These are phyloP conservation scores for Mycena filopes DNA, from an alignment of 768 basidiomycete species.

Conservation along the genomic window DNA sequence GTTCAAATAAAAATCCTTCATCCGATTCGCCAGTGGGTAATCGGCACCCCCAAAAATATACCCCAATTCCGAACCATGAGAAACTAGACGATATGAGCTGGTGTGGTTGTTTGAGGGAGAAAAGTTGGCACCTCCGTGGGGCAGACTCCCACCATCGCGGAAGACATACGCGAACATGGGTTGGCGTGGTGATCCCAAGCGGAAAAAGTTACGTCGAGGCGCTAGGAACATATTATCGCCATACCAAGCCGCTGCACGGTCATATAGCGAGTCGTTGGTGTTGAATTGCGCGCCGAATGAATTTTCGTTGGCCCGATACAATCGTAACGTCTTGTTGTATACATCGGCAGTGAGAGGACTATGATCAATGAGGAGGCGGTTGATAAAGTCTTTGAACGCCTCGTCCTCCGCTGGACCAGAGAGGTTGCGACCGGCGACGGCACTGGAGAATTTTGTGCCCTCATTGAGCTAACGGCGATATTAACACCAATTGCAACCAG, in stretches of 20 bases:
- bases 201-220: constrained; percentile 60
- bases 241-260: constrained; percentile 67
- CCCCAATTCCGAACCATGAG: constrained; percentile 60
- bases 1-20: constrained; percentile 65
- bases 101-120: neutral
- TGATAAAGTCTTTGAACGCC: constrained; percentile 60
- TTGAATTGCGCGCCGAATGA: constrained; percentile 62
- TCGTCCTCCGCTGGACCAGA: constrained; percentile 52
- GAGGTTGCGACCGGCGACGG: constrained; percentile 51
- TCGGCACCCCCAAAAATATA: constrained; percentile 60
- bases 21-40: constrained; percentile 56
- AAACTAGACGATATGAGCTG: constrained; percentile 43
- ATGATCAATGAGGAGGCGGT: constrained; percentile 63
- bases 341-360: constrained; percentile 56
- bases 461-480: constrained; percentile 57
- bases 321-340: constrained; percentile 47
- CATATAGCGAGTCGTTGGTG: constrained; percentile 69
- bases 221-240: constrained; percentile 68
- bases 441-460: constrained; percentile 56
- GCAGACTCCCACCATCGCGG: constrained; percentile 59
- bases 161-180: constrained; percentile 67
- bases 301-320: constrained; percentile 62
- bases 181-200: constrained; percentile 57
- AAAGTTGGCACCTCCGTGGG: constrained; percentile 53
- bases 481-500: constrained; percentile 16